phyloP scores from a whole-genome alignment of 306 rosid genomes.

The Abrus precatorius region DNA sequence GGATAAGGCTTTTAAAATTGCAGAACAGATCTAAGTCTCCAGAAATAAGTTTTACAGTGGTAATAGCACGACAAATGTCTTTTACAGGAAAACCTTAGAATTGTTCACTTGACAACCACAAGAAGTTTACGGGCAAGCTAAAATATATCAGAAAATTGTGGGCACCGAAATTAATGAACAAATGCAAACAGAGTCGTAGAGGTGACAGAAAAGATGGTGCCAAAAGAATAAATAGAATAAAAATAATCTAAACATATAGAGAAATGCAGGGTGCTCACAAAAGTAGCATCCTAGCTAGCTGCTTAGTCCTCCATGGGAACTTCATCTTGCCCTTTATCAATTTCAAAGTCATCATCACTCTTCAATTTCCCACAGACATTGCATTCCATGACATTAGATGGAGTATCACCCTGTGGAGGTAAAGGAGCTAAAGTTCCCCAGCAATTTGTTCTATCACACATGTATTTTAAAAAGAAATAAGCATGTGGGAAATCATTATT shows the following conservation, averaged over 20 bases:
- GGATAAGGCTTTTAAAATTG: background rate
- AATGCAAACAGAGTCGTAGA: background rate
- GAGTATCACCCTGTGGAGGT: conserved; percentile 58
- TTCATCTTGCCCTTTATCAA: conserved; percentile 50
- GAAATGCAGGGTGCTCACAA: conserved; percentile 45
- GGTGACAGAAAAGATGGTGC: background rate
- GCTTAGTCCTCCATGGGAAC: conserved; percentile 60
- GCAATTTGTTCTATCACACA: conserved; percentile 71
- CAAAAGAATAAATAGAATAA: background rate
- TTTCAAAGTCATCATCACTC: conserved; percentile 47
- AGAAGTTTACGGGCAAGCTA: background rate
- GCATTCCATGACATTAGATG: conserved; percentile 71
- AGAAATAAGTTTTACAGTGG: conserved; percentile 7
- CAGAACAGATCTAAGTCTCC: conserved; percentile 13
- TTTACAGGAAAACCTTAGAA: conserved; percentile 16
- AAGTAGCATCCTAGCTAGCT: conserved; percentile 12
- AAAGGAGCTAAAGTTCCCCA: conserved; percentile 84
- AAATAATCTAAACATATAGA: background rate
- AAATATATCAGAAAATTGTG: background rate
- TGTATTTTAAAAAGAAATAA: conserved; percentile 79
- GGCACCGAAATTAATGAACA: conserved; percentile 14
- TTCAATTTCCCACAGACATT: conserved; percentile 74
- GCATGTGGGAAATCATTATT: conserved; percentile 77
- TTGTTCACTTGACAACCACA: background rate
- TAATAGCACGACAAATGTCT: conserved; percentile 20